phyloP scores from a whole-genome alignment of 257 asterid species.

The Penstemon newberryi region DNA sequence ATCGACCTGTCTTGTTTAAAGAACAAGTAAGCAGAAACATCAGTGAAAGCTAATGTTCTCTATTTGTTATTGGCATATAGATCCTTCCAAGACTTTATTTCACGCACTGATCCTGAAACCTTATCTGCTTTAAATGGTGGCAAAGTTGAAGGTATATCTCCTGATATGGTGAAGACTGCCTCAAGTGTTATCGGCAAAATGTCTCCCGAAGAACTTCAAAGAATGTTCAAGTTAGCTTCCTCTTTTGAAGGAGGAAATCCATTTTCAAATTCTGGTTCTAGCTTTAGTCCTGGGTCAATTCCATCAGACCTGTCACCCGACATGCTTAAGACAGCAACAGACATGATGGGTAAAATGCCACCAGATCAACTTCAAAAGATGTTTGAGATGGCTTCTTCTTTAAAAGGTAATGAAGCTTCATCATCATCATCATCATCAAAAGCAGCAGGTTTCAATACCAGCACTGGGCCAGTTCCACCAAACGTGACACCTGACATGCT shows the following conservation, averaged over 20 bases:
- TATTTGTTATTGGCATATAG: conserved; percentile 39
- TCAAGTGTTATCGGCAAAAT: conserved; percentile 67
- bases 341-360: conserved; percentile 91
- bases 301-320: conserved; percentile 76
- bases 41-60: conserved; percentile 23
- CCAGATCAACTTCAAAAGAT: conserved; percentile 76
- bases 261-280: conserved; percentile 36
- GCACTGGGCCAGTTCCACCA: conserved; percentile 54
- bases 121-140: conserved; percentile 75
- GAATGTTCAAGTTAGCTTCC: conserved; percentile 78
- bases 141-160: conserved; percentile 69
- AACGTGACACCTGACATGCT: conserved; percentile 74
- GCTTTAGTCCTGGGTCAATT: conserved; percentile 53
- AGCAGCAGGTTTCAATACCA: conserved; percentile 37
- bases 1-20: conserved; percentile 16
- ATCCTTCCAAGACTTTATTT: conserved; percentile 79
- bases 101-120: conserved; percentile 77
- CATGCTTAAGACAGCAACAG: conserved; percentile 80
- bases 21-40: not conserved
- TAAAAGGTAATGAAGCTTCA: conserved; percentile 54
- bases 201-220: conserved; percentile 90
- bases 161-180: conserved; percentile 86
- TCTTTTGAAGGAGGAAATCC: conserved; percentile 68
- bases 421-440: conserved; percentile 34
- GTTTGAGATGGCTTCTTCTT: conserved; percentile 77